Base-by-base conservation (phyloP, 2,329 filamentous ascomycete genomes). In the Leptoxyphium fumago region DNA sequence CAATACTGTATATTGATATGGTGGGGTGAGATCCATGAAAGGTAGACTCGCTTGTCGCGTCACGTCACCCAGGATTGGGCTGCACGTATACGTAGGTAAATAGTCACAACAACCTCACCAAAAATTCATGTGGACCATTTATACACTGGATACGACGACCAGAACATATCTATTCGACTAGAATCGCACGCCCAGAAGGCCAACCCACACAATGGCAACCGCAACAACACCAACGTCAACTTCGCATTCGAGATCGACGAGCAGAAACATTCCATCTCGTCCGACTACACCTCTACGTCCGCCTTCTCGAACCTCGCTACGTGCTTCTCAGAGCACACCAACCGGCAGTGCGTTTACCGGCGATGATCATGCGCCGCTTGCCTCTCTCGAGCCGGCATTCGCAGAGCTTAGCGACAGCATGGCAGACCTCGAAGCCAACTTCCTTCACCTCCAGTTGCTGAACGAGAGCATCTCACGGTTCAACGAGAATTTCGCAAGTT, bases 361-460 rank as follows among this genome's bases (percentile, higher is more conserved):
- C 30, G 71, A 74, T 39, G 67, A 71, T 3, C 64, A 74, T 3
- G 78, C 80, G 46, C 86, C 87, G 0, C 77, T 96, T 48, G 85
- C 89, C 53, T 67, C 74, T 2, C 80, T 96, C 46, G 88, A 96
- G 60, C 85, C 87, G 0, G 82, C 84, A 11, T 96, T 98, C 63
- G 86, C 86, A 11, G 91, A 98, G 66, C 73, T 98, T 2, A 83
- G 85, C 9, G 91, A 98, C 63, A 82, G 84, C 46, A 88, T 96
- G 77, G 86, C 87, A 18, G 91, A 96, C 56, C 75, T 98, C 9
- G 91, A 98, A 68, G 85, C 87, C 48, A 96, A 98, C 63, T 87
- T 96, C 70, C 86, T 94, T 81, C 87, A 95, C 61, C 79, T 98
- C 52, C 89, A 96, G 63, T 69, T 95, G 50, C 93, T 98, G 80